Conservation (phyloP, 2,329 filamentous ascomycete genomes). For the Colletotrichum sp. region DNA sequence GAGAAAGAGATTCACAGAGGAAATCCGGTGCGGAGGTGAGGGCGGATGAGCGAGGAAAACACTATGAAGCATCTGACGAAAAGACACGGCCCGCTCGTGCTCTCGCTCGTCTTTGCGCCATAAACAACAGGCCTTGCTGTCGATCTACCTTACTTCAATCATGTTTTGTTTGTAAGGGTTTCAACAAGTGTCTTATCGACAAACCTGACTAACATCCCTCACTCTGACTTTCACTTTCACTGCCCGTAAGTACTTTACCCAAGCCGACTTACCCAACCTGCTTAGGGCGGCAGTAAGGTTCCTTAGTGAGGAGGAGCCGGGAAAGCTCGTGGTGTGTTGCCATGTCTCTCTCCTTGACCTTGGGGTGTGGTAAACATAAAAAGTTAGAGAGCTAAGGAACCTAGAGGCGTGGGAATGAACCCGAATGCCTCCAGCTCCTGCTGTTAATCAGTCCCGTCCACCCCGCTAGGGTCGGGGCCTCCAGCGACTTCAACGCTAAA, state of each 20-base stretch:
- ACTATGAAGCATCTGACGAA: background rate
- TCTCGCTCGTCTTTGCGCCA: background rate
- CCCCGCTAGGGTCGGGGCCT: background rate
- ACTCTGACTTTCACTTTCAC: background rate
- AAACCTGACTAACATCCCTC: background rate
- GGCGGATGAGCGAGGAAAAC: background rate
- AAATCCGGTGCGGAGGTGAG: conserved; percentile 20
- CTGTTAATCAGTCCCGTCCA: background rate
- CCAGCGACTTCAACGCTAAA: background rate
- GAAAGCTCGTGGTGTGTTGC: conserved; percentile 15
- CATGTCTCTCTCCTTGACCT: background rate
- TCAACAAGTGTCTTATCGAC: conserved; percentile 9
- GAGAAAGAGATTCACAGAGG: conserved; percentile 4
- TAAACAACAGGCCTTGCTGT: background rate
- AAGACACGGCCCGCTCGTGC: background rate
- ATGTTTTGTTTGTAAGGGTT: conserved; percentile 14
- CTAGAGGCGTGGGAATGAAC: conserved; percentile 18
- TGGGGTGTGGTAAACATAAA: conserved; percentile 6
- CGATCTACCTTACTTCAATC: conserved; percentile 3
- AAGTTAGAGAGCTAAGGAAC: background rate
- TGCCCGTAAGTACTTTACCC: background rate
- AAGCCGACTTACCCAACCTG: background rate
- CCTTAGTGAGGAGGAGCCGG: background rate
- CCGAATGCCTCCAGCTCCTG: background rate
- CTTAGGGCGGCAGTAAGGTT: background rate